These are phyloP conservation scores for Chlamydomonas sphaeroides DNA, from an alignment of 139 green algal species.

Conservation along the genomic window DNA sequence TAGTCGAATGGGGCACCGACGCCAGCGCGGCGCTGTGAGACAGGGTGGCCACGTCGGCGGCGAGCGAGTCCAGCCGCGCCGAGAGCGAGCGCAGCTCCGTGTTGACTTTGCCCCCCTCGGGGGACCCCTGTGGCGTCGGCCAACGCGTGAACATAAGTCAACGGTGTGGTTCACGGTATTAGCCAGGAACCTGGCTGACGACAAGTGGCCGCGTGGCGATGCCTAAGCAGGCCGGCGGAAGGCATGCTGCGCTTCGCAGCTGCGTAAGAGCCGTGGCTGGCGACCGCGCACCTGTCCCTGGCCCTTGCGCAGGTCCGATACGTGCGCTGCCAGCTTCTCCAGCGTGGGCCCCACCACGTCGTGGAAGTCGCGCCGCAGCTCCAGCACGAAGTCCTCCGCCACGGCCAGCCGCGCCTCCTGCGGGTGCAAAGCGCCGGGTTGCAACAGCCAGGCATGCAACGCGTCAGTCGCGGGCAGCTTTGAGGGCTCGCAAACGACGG, in stretches of 20 bases:
- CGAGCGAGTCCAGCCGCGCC: not conserved
- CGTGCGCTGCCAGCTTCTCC: constrained; percentile 43
- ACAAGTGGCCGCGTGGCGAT: too few species aligned
- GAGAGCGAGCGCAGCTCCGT: constrained; percentile 14
- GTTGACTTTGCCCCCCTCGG: not conserved
- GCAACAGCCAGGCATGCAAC: too few species aligned
- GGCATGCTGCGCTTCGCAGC: too few species aligned
- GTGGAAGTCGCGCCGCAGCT: constrained; percentile 29
- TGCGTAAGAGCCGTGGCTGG: too few species aligned
- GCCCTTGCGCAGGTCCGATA: constrained; percentile 20
- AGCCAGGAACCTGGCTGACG: too few species aligned
- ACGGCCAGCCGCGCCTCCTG: constrained; percentile 35
- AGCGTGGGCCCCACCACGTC: constrained; percentile 35
- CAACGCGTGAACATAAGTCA: not conserved
- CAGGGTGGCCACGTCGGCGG: not conserved
- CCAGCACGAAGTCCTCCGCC: constrained; percentile 38
- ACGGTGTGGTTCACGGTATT: too few species aligned
- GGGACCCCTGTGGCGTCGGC: not conserved
- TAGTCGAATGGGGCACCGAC: not conserved
- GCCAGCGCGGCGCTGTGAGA: not conserved
- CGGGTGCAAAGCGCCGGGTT: not conserved
- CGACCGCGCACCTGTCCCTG: not conserved
- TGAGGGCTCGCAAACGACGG: too few species aligned
- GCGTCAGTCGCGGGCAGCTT: too few species aligned
- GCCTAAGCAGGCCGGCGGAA: too few species aligned